Conservation (phyloP, 345 rosid genomes). For the Cardamine occulta region DNA sequence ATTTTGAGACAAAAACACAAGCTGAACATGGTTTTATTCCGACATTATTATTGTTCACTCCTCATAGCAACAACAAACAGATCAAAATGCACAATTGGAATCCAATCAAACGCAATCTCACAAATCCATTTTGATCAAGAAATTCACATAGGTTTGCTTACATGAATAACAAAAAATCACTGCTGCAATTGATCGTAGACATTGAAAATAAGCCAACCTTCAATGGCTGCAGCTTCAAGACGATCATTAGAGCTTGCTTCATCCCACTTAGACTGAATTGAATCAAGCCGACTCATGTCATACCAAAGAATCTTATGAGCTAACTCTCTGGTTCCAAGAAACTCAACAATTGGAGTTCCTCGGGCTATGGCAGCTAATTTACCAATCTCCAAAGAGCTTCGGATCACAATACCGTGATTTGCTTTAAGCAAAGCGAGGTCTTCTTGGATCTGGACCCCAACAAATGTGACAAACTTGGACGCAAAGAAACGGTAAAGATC, state of each 20-base stretch:
- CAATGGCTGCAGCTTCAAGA: slow-evolving; percentile 49
- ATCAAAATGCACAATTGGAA: slow-evolving; percentile 2
- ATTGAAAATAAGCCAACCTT: slow-evolving; percentile 46
- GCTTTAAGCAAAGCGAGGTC: slow-evolving; percentile 39
- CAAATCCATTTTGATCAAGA: slow-evolving; percentile 18
- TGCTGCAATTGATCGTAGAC: slow-evolving; percentile 44
- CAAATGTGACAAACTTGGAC: slow-evolving; percentile 44
- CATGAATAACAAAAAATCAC: slow-evolving; percentile 6
- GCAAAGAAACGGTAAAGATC: slow-evolving; percentile 47
- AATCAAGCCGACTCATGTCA: slow-evolving; percentile 43
- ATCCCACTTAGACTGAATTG: slow-evolving; percentile 44
- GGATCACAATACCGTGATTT: slow-evolving; percentile 43
- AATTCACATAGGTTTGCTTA: not conserved
- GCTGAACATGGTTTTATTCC: slow-evolving; percentile 15
- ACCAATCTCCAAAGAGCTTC: slow-evolving; percentile 43
- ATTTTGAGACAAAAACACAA: not conserved
- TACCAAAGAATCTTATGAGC: slow-evolving; percentile 47
- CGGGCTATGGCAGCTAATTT: slow-evolving; percentile 37
- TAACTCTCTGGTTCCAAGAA: slow-evolving; percentile 43
- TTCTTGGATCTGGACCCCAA: slow-evolving; percentile 37
- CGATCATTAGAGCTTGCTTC: slow-evolving; percentile 38
- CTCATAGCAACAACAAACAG: slow-evolving; percentile 12
- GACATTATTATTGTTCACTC: slow-evolving; percentile 27
- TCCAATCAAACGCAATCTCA: slow-evolving; percentile 22
- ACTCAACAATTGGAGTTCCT: slow-evolving; percentile 40